phyloP scores from a whole-genome alignment of 257 asterid genomes.

The Solanum rostratum region DNA sequence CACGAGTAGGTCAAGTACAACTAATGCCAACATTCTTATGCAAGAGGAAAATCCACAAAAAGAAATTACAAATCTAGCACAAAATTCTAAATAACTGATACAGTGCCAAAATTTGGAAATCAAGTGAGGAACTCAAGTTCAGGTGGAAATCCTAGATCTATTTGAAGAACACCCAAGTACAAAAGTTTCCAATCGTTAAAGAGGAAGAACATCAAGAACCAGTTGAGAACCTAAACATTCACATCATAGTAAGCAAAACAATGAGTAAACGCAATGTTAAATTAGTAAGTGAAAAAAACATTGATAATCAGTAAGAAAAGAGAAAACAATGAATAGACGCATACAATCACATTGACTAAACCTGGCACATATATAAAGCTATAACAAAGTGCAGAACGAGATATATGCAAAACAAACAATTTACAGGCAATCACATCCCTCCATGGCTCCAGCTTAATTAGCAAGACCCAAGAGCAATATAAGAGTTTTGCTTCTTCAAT shows the following conservation, averaged over 20 bases:
- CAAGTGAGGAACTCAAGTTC: not conserved
- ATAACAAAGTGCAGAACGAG: not conserved
- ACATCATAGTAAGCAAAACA: not conserved
- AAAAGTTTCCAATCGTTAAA: not conserved
- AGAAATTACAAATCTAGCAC: not conserved
- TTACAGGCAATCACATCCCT: not conserved
- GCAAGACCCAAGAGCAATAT: not conserved
- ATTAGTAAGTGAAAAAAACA: not conserved
- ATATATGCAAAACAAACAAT: not conserved
- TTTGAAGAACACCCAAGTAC: not conserved
- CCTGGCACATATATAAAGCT: not conserved
- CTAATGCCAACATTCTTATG: not conserved
- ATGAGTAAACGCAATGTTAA: not conserved
- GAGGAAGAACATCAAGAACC: not conserved
- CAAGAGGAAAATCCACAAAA: not conserved
- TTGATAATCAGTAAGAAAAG: not conserved
- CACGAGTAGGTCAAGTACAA: not conserved
- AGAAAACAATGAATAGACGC: not conserved
- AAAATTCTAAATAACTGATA: not conserved
- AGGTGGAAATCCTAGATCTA: not conserved
- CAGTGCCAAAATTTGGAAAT: not conserved
- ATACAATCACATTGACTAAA: not conserved
- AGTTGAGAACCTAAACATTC: not conserved
- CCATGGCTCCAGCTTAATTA: not conserved
- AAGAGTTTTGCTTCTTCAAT: not conserved